Evolutionary conservation across 306 rosid species (phyloP), one percentile per base, ranked within the genome.

Genomic region (Prunus dulcis): DNA sequence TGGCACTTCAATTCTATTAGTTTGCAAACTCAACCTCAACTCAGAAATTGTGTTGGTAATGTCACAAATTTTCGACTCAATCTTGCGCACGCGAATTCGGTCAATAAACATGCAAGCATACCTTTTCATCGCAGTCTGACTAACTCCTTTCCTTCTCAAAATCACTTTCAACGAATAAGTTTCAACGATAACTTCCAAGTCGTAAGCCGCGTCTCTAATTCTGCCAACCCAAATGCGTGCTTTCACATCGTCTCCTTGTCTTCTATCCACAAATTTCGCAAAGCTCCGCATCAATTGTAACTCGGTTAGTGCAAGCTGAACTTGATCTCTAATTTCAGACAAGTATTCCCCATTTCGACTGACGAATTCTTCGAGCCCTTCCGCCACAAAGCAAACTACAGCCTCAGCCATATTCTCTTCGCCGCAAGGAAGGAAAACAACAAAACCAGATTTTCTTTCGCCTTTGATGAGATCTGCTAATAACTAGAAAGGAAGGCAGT

Each of bases 131-230:
- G 18, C 2, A 51, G 3, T 25, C 41, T 20, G 12, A 4, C 17
- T 28, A 10, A 43, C 68, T 55, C 12, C 12, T 2, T 8, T 57
- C 22, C 82, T 73, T 68, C 2, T 64, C 45, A 17, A 27, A 10
- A 64, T 23, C 17, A 5, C 66, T 49, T 68, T 69, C 68, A 56
- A 38, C 47, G 66, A 76, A 74, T 69, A 83, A 56, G 81, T 51
- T 7, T 76, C 83, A 60, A 89, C 75, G 17, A 69, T 71, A 79
- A 87, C 91, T 52, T 50, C 15, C 28, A 63, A 64, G 28, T 47
- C 78, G 28, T 32, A 27, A 62, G 71, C 61, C 49, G 51, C 58
- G 0, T 74, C 63, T 47, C 49, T 74, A 2, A 63, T 50, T 9
- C 27, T 12, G 4, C 13, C 47, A 25, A 74, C 61, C 69, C 62